Evolutionary conservation across 2,329 filamentous ascomycete genomes (phyloP).

Genomic region (Calonectria montana): DNA sequence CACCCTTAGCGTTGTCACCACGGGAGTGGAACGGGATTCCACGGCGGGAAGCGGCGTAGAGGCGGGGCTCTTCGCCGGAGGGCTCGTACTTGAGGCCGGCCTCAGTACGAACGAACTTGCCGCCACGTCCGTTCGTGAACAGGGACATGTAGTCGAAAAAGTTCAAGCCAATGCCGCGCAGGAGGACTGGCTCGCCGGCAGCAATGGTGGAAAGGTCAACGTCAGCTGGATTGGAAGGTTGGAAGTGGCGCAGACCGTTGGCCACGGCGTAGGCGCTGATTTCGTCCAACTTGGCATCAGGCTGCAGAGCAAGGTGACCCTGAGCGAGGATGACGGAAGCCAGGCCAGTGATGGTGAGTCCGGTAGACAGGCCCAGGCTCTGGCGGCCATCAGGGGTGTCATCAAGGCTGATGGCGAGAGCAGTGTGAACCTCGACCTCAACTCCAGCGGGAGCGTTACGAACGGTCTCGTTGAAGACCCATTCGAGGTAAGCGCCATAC

Average conservation of each 20-base stretch:
- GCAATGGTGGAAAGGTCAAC: not conserved
- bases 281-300: not conserved
- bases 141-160: slow-evolving; percentile 5
- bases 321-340: not conserved
- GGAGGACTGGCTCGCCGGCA: not conserved
- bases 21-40: slow-evolving; percentile 2
- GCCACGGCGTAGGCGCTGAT: not conserved
- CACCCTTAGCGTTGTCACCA: not conserved
- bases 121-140: not conserved
- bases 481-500: not conserved
- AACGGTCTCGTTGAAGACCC: not conserved
- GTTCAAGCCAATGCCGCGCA: not conserved
- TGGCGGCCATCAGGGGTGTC: not conserved
- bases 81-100: not conserved
- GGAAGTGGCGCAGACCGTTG: slow-evolving; percentile 1
- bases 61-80: not conserved
- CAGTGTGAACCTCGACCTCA: not conserved
- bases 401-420: not conserved
- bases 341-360: not conserved
- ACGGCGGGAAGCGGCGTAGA: not conserved
- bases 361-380: not conserved
- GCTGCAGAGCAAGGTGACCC: not conserved
- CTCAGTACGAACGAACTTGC: not conserved
- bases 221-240: not conserved
- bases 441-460: not conserved